These are phyloP conservation scores for Botrytis paeoniae DNA, from an alignment of 2,329 filamentous ascomycete genomes.

Conservation along the genomic window DNA sequence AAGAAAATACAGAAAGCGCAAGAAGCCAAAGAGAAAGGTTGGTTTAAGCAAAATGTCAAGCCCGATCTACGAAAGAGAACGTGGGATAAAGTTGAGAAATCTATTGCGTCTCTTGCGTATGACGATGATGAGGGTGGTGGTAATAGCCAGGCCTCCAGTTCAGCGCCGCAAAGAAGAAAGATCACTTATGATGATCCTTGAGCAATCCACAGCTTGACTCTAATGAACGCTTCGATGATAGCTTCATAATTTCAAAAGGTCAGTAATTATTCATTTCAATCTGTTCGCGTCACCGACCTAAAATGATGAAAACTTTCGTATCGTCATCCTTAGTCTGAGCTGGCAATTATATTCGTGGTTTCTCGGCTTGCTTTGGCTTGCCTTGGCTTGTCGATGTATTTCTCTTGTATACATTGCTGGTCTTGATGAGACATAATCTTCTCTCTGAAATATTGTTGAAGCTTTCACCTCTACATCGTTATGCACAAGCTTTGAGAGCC, in stretches of 20 bases:
- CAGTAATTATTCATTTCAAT: slow-evolving; percentile 17
- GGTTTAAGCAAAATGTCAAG: slow-evolving; percentile 46
- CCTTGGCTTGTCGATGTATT: slow-evolving; percentile 24
- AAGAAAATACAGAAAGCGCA: slow-evolving; percentile 30
- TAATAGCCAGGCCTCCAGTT: slow-evolving; percentile 28
- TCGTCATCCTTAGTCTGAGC: slow-evolving; percentile 97
- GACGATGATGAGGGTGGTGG: slow-evolving; percentile 44
- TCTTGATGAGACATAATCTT: slow-evolving; percentile 53
- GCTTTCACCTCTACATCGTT: background rate
- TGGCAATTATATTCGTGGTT: slow-evolving; percentile 38
- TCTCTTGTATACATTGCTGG: slow-evolving; percentile 36
- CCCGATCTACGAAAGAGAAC: slow-evolving; percentile 64
- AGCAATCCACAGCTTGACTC: slow-evolving; percentile 22
- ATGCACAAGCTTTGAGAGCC: background rate
- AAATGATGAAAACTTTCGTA: slow-evolving; percentile 83
- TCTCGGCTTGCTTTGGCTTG: slow-evolving; percentile 38
- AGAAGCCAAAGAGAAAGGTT: slow-evolving; percentile 31
- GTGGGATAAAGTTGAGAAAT: slow-evolving; percentile 63
- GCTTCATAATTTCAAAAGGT: background rate
- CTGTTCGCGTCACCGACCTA: slow-evolving; percentile 22
- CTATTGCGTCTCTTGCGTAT: slow-evolving; percentile 59
- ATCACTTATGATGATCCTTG: slow-evolving; percentile 49
- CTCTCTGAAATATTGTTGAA: slow-evolving; percentile 44
- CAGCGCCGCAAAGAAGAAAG: slow-evolving; percentile 43
- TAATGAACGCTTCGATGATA: background rate